Evolutionary conservation across 768 basidiomycete species (phyloP), one percentile per base, ranked within the genome.

Genomic region (Cystofilobasidium macerans): DNA sequence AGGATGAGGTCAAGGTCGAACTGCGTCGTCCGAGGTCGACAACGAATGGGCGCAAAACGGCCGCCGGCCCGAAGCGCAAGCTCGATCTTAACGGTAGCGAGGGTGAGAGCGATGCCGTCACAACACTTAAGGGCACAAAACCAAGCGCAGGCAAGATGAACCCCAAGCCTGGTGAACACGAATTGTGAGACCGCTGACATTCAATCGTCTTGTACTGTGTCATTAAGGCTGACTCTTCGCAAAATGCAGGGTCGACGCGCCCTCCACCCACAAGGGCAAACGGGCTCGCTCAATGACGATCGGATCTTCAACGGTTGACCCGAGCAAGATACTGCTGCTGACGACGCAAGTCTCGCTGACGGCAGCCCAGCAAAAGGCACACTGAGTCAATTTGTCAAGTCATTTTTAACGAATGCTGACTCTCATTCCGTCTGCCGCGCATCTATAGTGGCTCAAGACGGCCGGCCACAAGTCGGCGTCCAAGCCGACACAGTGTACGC

Each of bases 381-480:
- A 53, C n/a, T n/a, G n/a, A n/a, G n/a, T n/a, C n/a, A n/a, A 28
- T 59, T 7, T 18, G 5, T 22, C 18, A 28, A 26, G 16, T 20
- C 26, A 24, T 36, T 12, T 38, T 4, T 3, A 6, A 22, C 35
- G 14, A 3, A 36, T 11, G 32, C 32, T 32, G 48, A 51, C n/a
- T 24, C 5, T 0, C 5, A 14, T 48, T 35, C 48, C 11, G 20
- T 16, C 5, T n/a, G 13, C 9, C n/a, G 13, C 48, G 66, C 12
- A 22, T 43, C 43, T 57, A 51, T 66, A 91, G 89, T 76, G 75
- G 4, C 74, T 93, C 40, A 75, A 73, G 1, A 84, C 82, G 71
- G 74, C 92, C 0, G 90, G 89, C 0, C 85, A 82, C 11, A 84
- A 81, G 69, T 77, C 84, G 65, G 83, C 83, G 11, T 79, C 80